Conservation (phyloP, 139 green algal species). For the Spirogloea muscicola region DNA sequence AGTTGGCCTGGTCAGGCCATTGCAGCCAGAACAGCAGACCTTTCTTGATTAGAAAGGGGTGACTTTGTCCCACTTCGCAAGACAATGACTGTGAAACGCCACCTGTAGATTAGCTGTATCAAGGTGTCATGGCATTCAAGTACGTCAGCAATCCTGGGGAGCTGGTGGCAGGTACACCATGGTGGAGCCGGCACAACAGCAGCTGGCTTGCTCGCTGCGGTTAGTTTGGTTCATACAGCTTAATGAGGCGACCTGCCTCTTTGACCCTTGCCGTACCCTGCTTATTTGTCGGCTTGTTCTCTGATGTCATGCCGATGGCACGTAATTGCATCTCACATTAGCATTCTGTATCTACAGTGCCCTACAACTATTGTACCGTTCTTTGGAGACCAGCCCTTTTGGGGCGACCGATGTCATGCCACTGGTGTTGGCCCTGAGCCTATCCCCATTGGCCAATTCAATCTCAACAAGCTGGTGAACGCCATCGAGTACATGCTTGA, state of each 20-base stretch:
- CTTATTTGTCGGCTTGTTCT: constrained; percentile 8
- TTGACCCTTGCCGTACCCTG: background rate
- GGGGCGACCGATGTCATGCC: constrained; percentile 49
- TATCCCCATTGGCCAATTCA: constrained; percentile 58
- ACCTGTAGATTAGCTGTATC: too few relatives aligned
- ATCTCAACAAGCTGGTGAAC: constrained; percentile 7
- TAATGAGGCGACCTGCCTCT: too few relatives aligned
- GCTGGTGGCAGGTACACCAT: constrained; percentile 69
- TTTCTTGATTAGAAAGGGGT: too few relatives aligned
- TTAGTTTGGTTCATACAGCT: too few relatives aligned
- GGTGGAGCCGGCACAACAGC: constrained; percentile 70
- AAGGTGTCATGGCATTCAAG: too few relatives aligned
- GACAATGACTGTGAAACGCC: too few relatives aligned
- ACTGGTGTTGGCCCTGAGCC: constrained; percentile 59
- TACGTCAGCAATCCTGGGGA: too few relatives aligned
- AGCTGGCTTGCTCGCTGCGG: constrained; percentile 50
- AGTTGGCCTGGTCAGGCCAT: too few relatives aligned
- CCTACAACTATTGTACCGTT: constrained; percentile 63
- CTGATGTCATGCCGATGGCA: background rate
- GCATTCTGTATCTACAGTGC: constrained; percentile 2
- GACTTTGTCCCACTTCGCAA: too few relatives aligned
- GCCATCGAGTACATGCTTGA: constrained; percentile 32
- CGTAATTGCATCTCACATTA: background rate
- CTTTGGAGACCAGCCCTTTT: constrained; percentile 74
- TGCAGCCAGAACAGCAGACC: too few relatives aligned